Base-by-base conservation (phyloP, 2,329 filamentous ascomycete species). In the Trichoderma aggressivum region DNA sequence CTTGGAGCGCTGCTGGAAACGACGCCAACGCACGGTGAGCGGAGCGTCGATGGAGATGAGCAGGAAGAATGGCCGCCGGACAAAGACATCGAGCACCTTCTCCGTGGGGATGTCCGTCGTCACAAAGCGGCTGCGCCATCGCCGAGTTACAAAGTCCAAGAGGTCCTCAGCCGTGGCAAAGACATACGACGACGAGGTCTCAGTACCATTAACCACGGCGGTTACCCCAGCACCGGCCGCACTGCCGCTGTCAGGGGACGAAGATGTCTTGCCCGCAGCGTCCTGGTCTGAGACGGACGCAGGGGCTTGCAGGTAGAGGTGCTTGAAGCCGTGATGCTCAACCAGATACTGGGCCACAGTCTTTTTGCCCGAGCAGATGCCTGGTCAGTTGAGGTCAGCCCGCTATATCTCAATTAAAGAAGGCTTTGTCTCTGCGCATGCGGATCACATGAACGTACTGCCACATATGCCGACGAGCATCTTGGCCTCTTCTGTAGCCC, bases 11-110 rank as follows among this genome's bases (percentile, higher is more conserved):
- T 78, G 71, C 73, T 88, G 89, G 83, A 92, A 94, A 59, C 96
- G 91, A 76, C 88, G 86, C 92, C 93, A 98, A 66, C 96, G 91
- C 58, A 95, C 85, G 63, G 88, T 92, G 59, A 98, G 86, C 2
- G 96, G 96, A 5, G 94, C 95, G 81, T 98, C 95, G 61, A 98
- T 90, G 79, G 93, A 95, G 77, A 99, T 85, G 39, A 98, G 88
- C 63, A 99, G 87, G 85, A 98, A 98, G 84, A 97, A 98, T 1
- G 96, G 96, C 8, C 96, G 89, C 24, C 91, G 87, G 72, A 90
- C 84, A 64, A 98, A 89, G 28, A 90, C 86, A 76, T 98, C 93
- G 5, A 97, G 87, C 8, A 91, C 87, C 3, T 81, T 80, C 75
- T 94, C 91, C 75, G 90, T 89, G 83, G 90, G 89, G 73, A 98